Percentiles rank a stretch among this genome's conserved stretches.
These are phyloP conservation scores for Torulaspora globosa DNA, from an alignment of 1,139 yeast genomes.

Conservation along the genomic window DNA sequence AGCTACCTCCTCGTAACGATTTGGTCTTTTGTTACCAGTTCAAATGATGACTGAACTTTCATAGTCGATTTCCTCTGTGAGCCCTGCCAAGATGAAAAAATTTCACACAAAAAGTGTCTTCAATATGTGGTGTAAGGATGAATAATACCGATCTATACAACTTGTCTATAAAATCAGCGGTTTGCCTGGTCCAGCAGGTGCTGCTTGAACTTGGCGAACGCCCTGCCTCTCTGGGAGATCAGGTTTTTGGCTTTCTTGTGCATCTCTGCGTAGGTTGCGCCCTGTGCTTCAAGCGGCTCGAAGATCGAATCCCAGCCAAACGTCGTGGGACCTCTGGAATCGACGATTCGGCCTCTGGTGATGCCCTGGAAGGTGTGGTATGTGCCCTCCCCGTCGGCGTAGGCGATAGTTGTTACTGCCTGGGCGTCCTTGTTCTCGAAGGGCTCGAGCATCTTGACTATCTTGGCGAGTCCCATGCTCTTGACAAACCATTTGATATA, in stretches of 20 bases:
- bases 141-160: conserved; percentile 1
- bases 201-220: conserved; percentile 65
- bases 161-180: neutral
- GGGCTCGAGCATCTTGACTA: conserved; percentile 70
- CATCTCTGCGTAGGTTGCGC: conserved; percentile 89
- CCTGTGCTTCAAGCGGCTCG: conserved; percentile 53
- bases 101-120: neutral
- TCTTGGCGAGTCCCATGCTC: conserved; percentile 64
- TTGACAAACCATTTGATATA: conserved; percentile 83
- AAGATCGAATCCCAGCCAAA: conserved; percentile 97
- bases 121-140: neutral
- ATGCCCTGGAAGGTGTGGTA: conserved; percentile 79
- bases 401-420: conserved; percentile 92
- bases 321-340: conserved; percentile 62
- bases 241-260: conserved; percentile 66
- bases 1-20: neutral
- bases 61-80: neutral
- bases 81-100: conserved; percentile 7
- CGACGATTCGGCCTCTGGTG: conserved; percentile 75
- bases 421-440: conserved; percentile 82
- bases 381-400: conserved; percentile 78
- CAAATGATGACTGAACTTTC: conserved; percentile 5
- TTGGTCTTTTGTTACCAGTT: neutral
- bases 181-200: conserved; percentile 40
- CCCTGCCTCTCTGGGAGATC: conserved; percentile 83